These are phyloP conservation scores for Solanum neorickii DNA, from an alignment of 257 asterid genomes.

Conservation along the genomic window DNA sequence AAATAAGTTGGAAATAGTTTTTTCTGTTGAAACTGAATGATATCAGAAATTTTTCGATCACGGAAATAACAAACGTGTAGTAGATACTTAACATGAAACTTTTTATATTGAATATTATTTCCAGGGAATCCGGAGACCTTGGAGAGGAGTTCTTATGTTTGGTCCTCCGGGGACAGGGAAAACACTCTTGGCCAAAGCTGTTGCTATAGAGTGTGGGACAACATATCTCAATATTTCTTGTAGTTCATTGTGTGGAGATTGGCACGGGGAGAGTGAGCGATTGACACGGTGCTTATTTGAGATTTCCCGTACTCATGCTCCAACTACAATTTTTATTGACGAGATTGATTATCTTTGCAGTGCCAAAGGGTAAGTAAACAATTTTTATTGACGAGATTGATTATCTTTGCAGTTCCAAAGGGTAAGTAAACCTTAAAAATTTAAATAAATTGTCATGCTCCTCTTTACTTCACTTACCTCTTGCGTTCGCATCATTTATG, in stretches of 20 bases:
- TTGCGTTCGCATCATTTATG: not conserved
- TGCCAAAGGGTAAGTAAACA: too few relatives aligned
- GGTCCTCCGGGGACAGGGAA: conserved; percentile 94
- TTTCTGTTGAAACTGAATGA: not conserved
- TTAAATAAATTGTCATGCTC: not conserved
- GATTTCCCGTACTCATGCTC: conserved; percentile 92
- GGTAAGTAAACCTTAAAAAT: too few relatives aligned
- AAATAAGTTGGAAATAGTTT: not conserved
- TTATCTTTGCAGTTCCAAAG: not conserved
- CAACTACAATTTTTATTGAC: conserved; percentile 90
- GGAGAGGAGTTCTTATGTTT: not conserved
- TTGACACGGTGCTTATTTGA: not conserved
- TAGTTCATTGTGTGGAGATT: conserved; percentile 33
- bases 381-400: conserved; percentile 93
- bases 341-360: conserved; percentile 40
- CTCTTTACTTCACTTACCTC: not conserved
- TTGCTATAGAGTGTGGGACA: conserved; percentile 91
- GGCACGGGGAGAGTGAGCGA: conserved; percentile 82
- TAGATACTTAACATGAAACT: not conserved
- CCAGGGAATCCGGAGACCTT: not conserved
- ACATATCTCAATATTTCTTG: conserved; percentile 93
- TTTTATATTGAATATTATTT: too few relatives aligned
- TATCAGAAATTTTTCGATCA: not conserved
- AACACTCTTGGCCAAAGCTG: conserved; percentile 92
- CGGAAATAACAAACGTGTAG: not conserved